Evolutionary conservation across 225 moss, liverwort and hornwort genomes (phyloP).

Genomic region (Ulota crispa): DNA sequence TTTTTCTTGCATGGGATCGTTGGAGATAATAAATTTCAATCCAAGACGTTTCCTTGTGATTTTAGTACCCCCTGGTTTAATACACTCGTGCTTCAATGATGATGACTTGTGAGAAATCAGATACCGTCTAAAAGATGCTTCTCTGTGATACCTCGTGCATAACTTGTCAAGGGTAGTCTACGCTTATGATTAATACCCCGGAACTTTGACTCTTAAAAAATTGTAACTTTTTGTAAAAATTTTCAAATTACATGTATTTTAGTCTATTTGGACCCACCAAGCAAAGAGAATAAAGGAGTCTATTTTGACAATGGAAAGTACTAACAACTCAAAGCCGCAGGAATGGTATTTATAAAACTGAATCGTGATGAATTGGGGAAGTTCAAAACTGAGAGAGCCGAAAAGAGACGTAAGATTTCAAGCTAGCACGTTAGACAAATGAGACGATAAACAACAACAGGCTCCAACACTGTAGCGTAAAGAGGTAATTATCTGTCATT

Average conservation of each 20-base stretch:
- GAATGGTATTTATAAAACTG: background rate
- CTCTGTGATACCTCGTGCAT: background rate
- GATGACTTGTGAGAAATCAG: background rate
- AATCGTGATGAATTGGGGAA: background rate
- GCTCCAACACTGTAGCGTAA: background rate
- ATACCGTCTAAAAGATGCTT: background rate
- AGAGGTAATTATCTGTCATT: background rate
- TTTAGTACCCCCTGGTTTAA: background rate
- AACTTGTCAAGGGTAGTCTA: background rate
- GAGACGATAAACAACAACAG: background rate
- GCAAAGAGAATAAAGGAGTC: background rate
- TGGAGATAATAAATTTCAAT: background rate
- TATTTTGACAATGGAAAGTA: background rate
- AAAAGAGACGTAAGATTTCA: background rate
- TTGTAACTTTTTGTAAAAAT: rapidly evolving
- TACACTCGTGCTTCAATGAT: background rate
- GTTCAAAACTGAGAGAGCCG: background rate
- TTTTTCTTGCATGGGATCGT: too few relatives aligned
- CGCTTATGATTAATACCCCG: background rate
- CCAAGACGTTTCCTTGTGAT: background rate
- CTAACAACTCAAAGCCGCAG: background rate
- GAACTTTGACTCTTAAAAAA: background rate
- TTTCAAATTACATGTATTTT: background rate
- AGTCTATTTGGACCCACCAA: background rate
- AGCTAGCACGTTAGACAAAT: background rate